Evolutionary conservation across 1,139 yeast species (phyloP), one percentile per base, ranked within the genome.

Genomic region (Yamadazyma taylorii): DNA sequence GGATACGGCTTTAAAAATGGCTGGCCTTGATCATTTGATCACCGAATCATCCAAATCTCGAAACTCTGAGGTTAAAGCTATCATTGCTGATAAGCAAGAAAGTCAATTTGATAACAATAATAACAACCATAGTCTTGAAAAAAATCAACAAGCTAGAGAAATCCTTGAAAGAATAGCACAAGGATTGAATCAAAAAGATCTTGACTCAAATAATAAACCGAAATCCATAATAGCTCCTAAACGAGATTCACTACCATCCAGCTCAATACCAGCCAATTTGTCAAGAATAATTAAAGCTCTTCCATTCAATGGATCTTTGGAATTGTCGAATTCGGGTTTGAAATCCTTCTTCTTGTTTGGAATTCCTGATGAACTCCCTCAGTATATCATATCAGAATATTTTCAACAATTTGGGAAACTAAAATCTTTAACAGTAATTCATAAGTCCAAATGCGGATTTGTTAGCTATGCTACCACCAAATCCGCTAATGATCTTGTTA

Each of bases 1-100:
- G 42, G 97, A 90, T 50, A 80, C 90, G 2, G 88, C 96, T 1
- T 61, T 89, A 52, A 80, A 81, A 51, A 72, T 88, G 75, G 85
- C 92, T 4, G 85, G 85, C 7, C 60, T 75, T 13, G 71, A 68
- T 12, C 61, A 64, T 30, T 33, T 50, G 10, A 40, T 49, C 3
- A 32, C 35, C 10, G 40, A 35, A n/a, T 15, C 19, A 2, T 32
- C 42, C 5, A 31, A 26, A 4, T 40, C 53, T 2, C 24, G 50
- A 16, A 53, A 51, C 31, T 63, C 71, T 2, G 76, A 69, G 41
- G 78, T 76, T 53, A 51, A 66, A 58, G 70, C 73, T 12, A 53
- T 63, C 3, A 53, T 55, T 42, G 71, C 72, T 5, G 72, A 69
- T 51, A 56, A 69, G 47, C 57, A 58, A 40, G 63, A 67, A 34